Percentiles rank a stretch among this genome's conserved stretches.
Evolutionary conservation across 2,329 filamentous ascomycete species (phyloP).

Genomic region (Tolypocladium inflatum): DNA sequence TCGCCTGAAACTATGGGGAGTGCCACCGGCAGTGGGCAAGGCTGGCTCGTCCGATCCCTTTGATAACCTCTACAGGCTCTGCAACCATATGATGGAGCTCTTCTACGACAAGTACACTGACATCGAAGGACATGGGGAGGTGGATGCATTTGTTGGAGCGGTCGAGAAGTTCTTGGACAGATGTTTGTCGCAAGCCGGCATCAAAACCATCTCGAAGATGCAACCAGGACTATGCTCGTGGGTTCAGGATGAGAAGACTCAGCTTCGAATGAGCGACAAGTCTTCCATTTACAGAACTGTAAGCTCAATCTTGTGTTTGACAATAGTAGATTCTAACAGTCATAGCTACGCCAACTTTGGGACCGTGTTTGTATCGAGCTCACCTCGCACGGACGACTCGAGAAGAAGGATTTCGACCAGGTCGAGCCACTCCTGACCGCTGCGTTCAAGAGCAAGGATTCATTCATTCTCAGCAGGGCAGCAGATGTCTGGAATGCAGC

Average conservation of each 20-base stretch:
- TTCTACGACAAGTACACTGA: slow-evolving; percentile 40
- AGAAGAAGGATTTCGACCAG: slow-evolving; percentile 35
- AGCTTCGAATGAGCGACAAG: slow-evolving; percentile 30
- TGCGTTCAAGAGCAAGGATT: slow-evolving; percentile 49
- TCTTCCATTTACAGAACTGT: slow-evolving; percentile 33
- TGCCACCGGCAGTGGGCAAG: slow-evolving; percentile 15
- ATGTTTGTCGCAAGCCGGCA: slow-evolving; percentile 38
- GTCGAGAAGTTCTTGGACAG: slow-evolving; percentile 42
- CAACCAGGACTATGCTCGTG: slow-evolving; percentile 54
- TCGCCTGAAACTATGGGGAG: slow-evolving; percentile 53
- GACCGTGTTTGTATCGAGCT: slow-evolving; percentile 33
- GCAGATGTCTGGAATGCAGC: slow-evolving; percentile 57
- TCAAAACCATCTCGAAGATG: slow-evolving; percentile 46
- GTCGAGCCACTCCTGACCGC: slow-evolving; percentile 47
- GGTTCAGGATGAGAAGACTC: slow-evolving; percentile 48
- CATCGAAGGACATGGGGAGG: slow-evolving; percentile 24
- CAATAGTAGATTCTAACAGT: slow-evolving; percentile 13
- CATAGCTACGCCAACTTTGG: slow-evolving; percentile 41
- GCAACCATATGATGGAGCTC: slow-evolving; percentile 39
- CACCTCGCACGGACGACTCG: slow-evolving; percentile 21
- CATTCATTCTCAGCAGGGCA: slow-evolving; percentile 39
- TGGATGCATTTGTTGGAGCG: slow-evolving; percentile 41
- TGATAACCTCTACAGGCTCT: slow-evolving; percentile 54
- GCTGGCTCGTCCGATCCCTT: slow-evolving; percentile 52
- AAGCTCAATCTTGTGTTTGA: slow-evolving; percentile 15